Evolutionary conservation across 495 filamentous ascomycete species (phyloP).

Genomic region (Xylaria acuta): DNA sequence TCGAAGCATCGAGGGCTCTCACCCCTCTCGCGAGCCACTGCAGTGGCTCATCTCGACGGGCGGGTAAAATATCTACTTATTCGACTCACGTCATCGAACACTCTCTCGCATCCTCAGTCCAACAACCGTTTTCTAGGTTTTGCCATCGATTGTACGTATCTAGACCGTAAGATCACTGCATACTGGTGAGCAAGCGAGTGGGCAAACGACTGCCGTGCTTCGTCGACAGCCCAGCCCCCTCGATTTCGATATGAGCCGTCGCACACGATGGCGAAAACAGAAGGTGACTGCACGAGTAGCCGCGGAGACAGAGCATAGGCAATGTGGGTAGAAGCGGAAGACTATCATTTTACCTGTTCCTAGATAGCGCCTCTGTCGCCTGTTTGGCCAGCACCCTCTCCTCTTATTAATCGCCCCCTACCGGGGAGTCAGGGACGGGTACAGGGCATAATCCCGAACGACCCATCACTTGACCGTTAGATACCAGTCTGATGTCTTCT

Average conservation of each 20-base stretch:
- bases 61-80: slow-evolving; percentile 25
- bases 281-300: slow-evolving; percentile 36
- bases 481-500: background rate
- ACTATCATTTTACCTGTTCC: slow-evolving; percentile 17
- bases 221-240: slow-evolving; percentile 34
- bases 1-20: slow-evolving; percentile 27
- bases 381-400: slow-evolving; percentile 7
- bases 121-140: slow-evolving; percentile 33
- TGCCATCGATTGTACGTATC: slow-evolving; percentile 38
- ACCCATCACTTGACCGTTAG: slow-evolving; percentile 8
- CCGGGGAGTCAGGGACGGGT: slow-evolving; percentile 13
- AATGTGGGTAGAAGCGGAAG: slow-evolving; percentile 20
- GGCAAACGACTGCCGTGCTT: slow-evolving; percentile 39
- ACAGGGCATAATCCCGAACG: slow-evolving; percentile 10
- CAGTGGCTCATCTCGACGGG: slow-evolving; percentile 29
- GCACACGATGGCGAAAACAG: slow-evolving; percentile 38
- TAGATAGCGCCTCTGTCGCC: slow-evolving; percentile 21
- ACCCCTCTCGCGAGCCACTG: slow-evolving; percentile 23
- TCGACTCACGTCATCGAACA: slow-evolving; percentile 25
- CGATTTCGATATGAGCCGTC: slow-evolving; percentile 43
- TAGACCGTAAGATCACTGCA: slow-evolving; percentile 31
- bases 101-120: slow-evolving; percentile 20
- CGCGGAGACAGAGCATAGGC: slow-evolving; percentile 34
- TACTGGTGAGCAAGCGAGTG: background rate
- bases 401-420: slow-evolving; percentile 5